A percentile compares a stretch with the other conserved stretches of the same genome.
Conservation (phyloP, 2,329 filamentous ascomycete genomes). For the Ciborinia camelliae region DNA sequence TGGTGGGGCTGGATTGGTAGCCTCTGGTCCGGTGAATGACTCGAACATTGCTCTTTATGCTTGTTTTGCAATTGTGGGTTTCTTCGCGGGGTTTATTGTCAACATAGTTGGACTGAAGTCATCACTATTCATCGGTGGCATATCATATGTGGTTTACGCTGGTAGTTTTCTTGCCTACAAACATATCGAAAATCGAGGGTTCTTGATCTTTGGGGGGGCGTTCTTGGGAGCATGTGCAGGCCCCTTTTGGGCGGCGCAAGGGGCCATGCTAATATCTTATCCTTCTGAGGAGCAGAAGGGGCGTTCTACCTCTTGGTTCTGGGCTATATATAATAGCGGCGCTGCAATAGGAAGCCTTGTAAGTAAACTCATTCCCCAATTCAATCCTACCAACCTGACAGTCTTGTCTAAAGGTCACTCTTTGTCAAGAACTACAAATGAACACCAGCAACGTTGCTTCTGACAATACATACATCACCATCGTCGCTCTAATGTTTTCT, state of each 20-base stretch:
- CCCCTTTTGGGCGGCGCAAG: conserved; percentile 77
- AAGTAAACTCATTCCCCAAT: background rate
- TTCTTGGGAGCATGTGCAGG: conserved; percentile 73
- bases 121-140: conserved; percentile 64
- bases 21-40: conserved; percentile 49
- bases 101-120: conserved; percentile 67
- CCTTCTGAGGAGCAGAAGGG: conserved; percentile 76
- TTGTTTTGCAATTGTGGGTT: conserved; percentile 53
- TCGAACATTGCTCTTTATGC: conserved; percentile 44
- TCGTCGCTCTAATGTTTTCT: conserved; percentile 21
- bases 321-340: conserved; percentile 22
- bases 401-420: conserved; percentile 49
- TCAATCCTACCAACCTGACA: background rate
- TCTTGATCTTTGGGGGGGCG: conserved; percentile 69
- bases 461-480: conserved; percentile 20
- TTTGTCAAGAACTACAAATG: conserved; percentile 66
- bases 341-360: conserved; percentile 23
- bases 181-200: conserved; percentile 54
- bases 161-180: conserved; percentile 67
- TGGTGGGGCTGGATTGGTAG: conserved; percentile 58
- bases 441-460: conserved; percentile 34
- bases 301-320: conserved; percentile 59
- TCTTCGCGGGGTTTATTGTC: conserved; percentile 70
- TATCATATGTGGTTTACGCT: conserved; percentile 72
- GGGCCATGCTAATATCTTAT: conserved; percentile 83